Percentiles rank a stretch among this genome's conserved stretches.
phyloP scores from a whole-genome alignment of 2,329 filamentous ascomycete genomes.

The Coniochaeta sp. region DNA sequence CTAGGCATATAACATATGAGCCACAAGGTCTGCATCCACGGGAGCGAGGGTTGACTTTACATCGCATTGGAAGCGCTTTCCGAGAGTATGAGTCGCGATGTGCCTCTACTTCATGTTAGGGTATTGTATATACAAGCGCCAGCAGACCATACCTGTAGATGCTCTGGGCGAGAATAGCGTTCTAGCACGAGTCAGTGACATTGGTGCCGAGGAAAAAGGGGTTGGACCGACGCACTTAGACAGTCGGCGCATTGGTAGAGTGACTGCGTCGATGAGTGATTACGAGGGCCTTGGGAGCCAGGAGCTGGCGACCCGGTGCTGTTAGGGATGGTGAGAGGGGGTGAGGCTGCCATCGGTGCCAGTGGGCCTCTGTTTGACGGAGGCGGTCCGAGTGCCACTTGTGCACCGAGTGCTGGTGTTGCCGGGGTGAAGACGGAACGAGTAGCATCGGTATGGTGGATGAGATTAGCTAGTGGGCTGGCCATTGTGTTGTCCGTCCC shows the following conservation, averaged over 20 bases:
- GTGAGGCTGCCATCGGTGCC: neutral
- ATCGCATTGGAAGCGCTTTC: slow-evolving; percentile 38
- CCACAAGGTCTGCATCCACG: neutral
- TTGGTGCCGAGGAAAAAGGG: neutral
- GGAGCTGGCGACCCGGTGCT: slow-evolving; percentile 10
- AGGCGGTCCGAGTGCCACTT: neutral
- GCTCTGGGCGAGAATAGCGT: slow-evolving; percentile 44
- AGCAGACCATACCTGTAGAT: slow-evolving; percentile 34
- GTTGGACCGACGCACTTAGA: slow-evolving; percentile 21
- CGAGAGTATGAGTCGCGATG: slow-evolving; percentile 42
- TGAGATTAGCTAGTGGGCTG: slow-evolving; percentile 14
- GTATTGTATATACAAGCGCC: neutral
- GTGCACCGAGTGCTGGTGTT: neutral
- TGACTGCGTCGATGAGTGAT: slow-evolving; percentile 18
- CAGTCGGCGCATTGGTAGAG: slow-evolving; percentile 44
- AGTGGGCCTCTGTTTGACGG: neutral
- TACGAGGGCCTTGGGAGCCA: slow-evolving; percentile 5
- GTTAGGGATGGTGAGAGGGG: neutral
- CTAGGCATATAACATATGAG: slow-evolving; percentile 11
- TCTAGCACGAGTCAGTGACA: slow-evolving; percentile 3
- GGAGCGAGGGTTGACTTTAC: slow-evolving; percentile 7
- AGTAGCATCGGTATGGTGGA: slow-evolving; percentile 10
- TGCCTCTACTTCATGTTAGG: slow-evolving; percentile 22
- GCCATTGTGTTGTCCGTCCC: slow-evolving; percentile 7
- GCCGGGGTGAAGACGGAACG: slow-evolving; percentile 2